phyloP scores from a whole-genome alignment of 1,139 yeast genomes.

The Blastobotrys apis region DNA sequence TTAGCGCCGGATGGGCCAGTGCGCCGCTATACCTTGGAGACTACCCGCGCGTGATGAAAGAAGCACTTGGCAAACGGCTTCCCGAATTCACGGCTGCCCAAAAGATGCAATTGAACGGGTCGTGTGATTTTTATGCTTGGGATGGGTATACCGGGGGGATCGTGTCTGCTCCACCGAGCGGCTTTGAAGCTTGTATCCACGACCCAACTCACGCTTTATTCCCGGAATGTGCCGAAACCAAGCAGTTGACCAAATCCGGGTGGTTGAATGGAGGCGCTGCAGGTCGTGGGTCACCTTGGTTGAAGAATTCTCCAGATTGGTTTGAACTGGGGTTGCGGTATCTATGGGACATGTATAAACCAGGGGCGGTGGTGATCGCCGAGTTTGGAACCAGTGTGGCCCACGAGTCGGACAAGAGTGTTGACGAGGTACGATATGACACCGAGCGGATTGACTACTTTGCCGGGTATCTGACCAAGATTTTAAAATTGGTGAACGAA shows the following conservation, averaged over 20 bases:
- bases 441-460: conserved; percentile 34
- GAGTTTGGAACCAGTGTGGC: conserved; percentile 38
- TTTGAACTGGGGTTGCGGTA: conserved; percentile 19
- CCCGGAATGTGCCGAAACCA: conserved; percentile 21
- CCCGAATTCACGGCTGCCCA: conserved; percentile 32
- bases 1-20: conserved; percentile 32
- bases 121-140: conserved; percentile 35
- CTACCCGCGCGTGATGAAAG: conserved; percentile 24
- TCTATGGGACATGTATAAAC: conserved; percentile 17
- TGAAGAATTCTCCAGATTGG: conserved; percentile 18
- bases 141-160: conserved; percentile 35
- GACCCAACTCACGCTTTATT: conserved; percentile 16
- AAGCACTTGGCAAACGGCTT: conserved; percentile 24
- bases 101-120: conserved; percentile 25
- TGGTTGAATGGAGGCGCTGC: conserved; percentile 31
- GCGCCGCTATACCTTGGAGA: conserved; percentile 32
- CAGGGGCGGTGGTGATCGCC: conserved; percentile 21
- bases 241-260: too few species aligned
- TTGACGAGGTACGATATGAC: conserved; percentile 33
- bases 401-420: conserved; percentile 30
- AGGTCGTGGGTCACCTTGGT: conserved; percentile 27
- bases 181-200: conserved; percentile 17
- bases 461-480: conserved; percentile 32
- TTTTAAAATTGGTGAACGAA: conserved; percentile 27
- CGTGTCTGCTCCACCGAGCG: conserved; percentile 29